These are phyloP conservation scores for Diaporthe batatas DNA, from an alignment of 2,329 filamentous ascomycete genomes.

Conservation along the genomic window DNA sequence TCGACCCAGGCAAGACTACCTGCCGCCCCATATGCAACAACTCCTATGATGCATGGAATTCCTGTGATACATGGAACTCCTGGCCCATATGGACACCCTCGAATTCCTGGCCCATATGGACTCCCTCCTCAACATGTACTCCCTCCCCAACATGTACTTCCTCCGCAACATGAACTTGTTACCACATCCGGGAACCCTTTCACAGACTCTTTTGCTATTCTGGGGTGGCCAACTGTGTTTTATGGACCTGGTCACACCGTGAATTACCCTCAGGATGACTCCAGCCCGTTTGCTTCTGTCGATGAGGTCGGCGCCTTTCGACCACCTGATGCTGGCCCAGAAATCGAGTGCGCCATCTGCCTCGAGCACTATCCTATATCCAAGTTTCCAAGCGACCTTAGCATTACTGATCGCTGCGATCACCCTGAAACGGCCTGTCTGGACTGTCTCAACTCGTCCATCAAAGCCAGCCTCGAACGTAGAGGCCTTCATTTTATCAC, in stretches of 20 bases:
- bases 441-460: slow-evolving; percentile 39
- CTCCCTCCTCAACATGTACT: too few relatives aligned
- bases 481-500: slow-evolving; percentile 38
- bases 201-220: too few relatives aligned
- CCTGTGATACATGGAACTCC: too few relatives aligned
- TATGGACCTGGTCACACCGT: slow-evolving; percentile 33
- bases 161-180: too few relatives aligned
- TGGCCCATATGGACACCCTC: too few relatives aligned
- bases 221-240: accelerated
- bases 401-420: slow-evolving; percentile 35
- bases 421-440: slow-evolving; percentile 41
- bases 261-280: slow-evolving; percentile 8
- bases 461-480: slow-evolving; percentile 33
- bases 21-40: not conserved
- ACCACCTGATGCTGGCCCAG: not conserved
- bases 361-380: slow-evolving; percentile 36
- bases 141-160: too few relatives aligned
- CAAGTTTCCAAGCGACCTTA: slow-evolving; percentile 23
- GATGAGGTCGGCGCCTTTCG: not conserved
- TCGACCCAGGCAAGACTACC: too few relatives aligned
- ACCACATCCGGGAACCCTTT: too few relatives aligned
- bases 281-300: too few relatives aligned
- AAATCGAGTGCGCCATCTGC: slow-evolving; percentile 40
- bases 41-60: too few relatives aligned
- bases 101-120: too few relatives aligned